Percentiles rank a stretch among this genome's conserved stretches.
Evolutionary conservation across 495 filamentous ascomycete genomes (phyloP).

Genomic region (Halenospora varia): DNA sequence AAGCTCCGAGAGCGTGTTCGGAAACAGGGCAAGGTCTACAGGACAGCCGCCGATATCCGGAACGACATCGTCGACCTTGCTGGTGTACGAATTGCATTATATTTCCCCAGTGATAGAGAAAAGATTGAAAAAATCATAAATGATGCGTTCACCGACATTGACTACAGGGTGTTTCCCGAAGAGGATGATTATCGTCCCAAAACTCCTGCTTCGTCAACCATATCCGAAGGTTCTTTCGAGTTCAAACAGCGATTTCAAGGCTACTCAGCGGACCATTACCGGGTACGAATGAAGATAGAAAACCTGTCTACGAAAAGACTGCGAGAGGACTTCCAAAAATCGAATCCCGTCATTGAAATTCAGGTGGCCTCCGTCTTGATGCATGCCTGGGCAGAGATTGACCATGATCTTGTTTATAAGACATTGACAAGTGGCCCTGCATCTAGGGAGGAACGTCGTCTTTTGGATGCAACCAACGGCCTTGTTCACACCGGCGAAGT

Average conservation of each 20-base stretch:
- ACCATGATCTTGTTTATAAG: constrained; percentile 29
- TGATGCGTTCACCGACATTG: constrained; percentile 5
- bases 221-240: background rate
- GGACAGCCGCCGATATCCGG: constrained; percentile 10
- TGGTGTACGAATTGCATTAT: constrained; percentile 20
- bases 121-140: constrained; percentile 13
- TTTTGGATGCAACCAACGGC: constrained; percentile 6
- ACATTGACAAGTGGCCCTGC: background rate
- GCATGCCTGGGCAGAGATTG: constrained; percentile 26
- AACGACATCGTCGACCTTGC: constrained; percentile 20
- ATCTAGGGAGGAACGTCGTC: background rate
- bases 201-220: background rate
- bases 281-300: constrained; percentile 10
- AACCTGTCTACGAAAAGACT: background rate
- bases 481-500: constrained; percentile 4
- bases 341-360: constrained; percentile 21
- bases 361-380: constrained; percentile 24
- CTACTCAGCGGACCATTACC: constrained; percentile 24
- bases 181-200: background rate
- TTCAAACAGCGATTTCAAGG: constrained; percentile 16
- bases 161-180: constrained; percentile 1
- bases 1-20: constrained; percentile 2
- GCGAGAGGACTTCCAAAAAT: constrained; percentile 2
- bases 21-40: background rate
- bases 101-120: constrained; percentile 13